Conservation (phyloP, 768 basidiomycete genomes). For the Psilocybe cyanescens region DNA sequence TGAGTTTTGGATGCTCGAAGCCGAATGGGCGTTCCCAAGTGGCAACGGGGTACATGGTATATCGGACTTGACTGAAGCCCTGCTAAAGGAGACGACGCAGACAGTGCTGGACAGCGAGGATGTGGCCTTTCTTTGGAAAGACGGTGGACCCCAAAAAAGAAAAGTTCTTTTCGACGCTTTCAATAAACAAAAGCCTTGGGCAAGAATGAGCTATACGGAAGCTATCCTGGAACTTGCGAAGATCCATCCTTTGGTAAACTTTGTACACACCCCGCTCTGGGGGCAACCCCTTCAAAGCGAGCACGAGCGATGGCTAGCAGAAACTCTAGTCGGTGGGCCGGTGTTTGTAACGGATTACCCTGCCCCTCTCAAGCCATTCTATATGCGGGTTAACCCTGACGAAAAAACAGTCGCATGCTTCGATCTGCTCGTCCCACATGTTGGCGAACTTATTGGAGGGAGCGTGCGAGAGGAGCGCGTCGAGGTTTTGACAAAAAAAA, state of each 20-base stretch:
- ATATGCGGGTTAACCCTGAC: constrained; percentile 77
- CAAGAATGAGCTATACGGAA: constrained; percentile 76
- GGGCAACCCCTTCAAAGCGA: constrained; percentile 81
- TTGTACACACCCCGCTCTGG: constrained; percentile 65
- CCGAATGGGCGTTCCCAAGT: constrained; percentile 69
- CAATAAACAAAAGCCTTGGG: constrained; percentile 50
- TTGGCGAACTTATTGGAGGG: constrained; percentile 93
- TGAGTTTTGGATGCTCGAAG: constrained; percentile 99
- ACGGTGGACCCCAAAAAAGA: constrained; percentile 37
- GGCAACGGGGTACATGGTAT: constrained; percentile 45
- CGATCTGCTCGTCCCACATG: constrained; percentile 85
- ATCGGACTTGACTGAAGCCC: constrained; percentile 43
- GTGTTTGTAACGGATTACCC: constrained; percentile 96
- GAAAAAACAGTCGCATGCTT: constrained; percentile 80
- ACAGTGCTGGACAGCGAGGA: constrained; percentile 24
- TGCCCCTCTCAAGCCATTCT: constrained; percentile 84
- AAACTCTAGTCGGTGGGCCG: constrained; percentile 67
- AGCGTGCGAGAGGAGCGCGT: constrained; percentile 84
- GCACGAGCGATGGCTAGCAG: constrained; percentile 91
- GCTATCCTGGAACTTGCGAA: constrained; percentile 63
- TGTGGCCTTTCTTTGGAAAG: constrained; percentile 44
- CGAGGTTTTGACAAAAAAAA: constrained; percentile 50
- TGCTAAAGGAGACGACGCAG: constrained; percentile 29
- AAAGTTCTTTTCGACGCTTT: constrained; percentile 41
- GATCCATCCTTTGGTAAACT: constrained; percentile 33